A percentile compares a stretch with the other conserved stretches of the same genome.
Conservation (phyloP, 23 red algal genomes). For the Pyropia yezoensis region DNA sequence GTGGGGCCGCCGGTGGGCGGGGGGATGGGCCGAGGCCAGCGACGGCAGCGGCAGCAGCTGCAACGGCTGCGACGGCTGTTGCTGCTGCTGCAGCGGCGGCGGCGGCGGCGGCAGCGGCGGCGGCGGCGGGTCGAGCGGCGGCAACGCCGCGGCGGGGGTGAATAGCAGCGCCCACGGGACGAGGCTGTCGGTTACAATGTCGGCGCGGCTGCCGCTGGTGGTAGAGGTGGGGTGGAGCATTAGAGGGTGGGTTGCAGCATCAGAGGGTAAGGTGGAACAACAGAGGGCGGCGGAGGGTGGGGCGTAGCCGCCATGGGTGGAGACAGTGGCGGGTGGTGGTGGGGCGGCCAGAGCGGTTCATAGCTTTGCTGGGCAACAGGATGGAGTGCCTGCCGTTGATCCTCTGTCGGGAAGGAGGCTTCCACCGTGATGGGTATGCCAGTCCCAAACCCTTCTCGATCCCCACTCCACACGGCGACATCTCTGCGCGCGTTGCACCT, state of each 20-base stretch:
- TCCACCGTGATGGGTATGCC: no score
- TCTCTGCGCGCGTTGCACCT: no score
- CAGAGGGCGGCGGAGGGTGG: background rate
- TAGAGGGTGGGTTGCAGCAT: background rate
- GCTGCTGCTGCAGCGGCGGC: background rate
- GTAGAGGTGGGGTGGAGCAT: background rate
- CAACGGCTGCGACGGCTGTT: constrained; percentile 5
- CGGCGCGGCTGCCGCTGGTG: background rate
- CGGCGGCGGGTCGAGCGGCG: background rate
- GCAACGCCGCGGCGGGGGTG: background rate
- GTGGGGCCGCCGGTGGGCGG: background rate
- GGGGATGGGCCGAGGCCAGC: constrained; percentile 3
- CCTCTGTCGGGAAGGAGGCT: no score
- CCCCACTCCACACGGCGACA: no score
- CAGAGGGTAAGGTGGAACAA: background rate
- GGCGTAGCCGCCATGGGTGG: background rate
- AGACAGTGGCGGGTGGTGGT: background rate
- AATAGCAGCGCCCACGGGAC: constrained; percentile 1
- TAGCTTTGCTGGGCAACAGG: no score
- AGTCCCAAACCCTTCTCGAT: no score
- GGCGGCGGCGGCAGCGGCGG: background rate
- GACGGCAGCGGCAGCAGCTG: constrained; percentile 20
- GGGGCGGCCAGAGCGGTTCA: no score
- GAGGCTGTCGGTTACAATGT: background rate
- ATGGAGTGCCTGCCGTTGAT: no score